Conservation (phyloP, 2,329 filamentous ascomycete species). For the Beauveria sp. region DNA sequence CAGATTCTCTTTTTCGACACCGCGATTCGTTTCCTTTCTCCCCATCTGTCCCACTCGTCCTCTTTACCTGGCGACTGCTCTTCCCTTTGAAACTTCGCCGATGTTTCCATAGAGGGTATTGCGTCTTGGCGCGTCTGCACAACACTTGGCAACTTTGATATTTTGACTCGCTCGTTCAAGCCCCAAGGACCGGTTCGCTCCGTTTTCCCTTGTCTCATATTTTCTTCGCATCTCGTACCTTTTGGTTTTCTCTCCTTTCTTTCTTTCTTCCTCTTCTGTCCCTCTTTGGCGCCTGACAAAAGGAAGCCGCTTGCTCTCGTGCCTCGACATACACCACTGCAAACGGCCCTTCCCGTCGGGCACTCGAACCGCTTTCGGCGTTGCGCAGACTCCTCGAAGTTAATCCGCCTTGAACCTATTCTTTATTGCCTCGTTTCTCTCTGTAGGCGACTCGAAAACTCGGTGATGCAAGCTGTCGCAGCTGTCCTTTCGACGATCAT, state of each 20-base stretch:
- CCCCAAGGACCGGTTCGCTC: no score
- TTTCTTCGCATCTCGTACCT: neutral
- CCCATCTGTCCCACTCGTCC: no score
- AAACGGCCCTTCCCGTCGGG: neutral
- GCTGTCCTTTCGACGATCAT: neutral
- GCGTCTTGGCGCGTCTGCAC: no score
- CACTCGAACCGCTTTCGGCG: neutral
- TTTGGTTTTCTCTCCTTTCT: neutral
- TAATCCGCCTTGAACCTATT: neutral
- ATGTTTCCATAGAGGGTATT: no score
- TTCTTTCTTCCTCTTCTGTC: neutral
- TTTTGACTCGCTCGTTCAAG: no score
- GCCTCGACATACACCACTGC: neutral
- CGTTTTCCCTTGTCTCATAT: neutral
- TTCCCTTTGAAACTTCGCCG: no score
- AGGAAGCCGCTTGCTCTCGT: neutral
- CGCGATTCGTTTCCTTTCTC: no score
- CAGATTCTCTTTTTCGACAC: neutral
- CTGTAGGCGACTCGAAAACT: neutral
- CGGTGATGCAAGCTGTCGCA: neutral
- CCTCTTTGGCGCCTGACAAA: neutral
- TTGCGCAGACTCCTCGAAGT: neutral
- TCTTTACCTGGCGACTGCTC: no score
- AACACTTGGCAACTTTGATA: no score
- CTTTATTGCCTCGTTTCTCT: neutral